phyloP scores from a whole-genome alignment of 345 rosid genomes.

The Brassica carinata region DNA sequence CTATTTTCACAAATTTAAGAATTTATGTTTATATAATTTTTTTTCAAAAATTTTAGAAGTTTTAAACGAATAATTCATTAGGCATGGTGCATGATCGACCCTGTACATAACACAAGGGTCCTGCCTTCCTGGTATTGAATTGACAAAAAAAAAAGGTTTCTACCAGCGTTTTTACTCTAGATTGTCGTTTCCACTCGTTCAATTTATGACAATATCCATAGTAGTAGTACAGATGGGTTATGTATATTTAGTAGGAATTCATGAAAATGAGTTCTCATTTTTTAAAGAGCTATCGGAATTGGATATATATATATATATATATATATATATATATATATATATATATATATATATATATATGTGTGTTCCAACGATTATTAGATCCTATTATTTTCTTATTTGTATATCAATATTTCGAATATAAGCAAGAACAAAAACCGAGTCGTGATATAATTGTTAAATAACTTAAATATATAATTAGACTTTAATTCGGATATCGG shows the following conservation, averaged over 20 bases:
- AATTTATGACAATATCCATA: background rate
- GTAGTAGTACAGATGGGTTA: background rate
- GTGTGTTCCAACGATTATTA: background rate
- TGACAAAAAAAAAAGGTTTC: conserved; percentile 4
- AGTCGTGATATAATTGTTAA: background rate
- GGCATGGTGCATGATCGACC: no score
- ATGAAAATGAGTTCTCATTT: background rate
- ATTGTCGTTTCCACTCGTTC: background rate
- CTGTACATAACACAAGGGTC: background rate
- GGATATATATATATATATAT: background rate
- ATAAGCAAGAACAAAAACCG: background rate
- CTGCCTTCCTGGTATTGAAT: background rate
- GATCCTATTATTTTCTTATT: background rate
- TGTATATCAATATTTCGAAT: background rate
- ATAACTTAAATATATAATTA: background rate
- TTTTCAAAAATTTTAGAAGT: no score
- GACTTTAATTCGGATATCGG: no score
- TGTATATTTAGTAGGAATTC: background rate
- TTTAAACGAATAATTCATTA: no score
- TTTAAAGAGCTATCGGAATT: background rate
- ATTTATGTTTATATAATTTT: no score
- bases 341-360: no score
- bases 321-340: no score
- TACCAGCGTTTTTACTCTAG: background rate
- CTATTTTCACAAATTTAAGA: no score